Evolutionary conservation across 2,329 filamentous ascomycete species (phyloP), one percentile per base, ranked within the genome.

Genomic region (Aureobasidium uvarum): DNA sequence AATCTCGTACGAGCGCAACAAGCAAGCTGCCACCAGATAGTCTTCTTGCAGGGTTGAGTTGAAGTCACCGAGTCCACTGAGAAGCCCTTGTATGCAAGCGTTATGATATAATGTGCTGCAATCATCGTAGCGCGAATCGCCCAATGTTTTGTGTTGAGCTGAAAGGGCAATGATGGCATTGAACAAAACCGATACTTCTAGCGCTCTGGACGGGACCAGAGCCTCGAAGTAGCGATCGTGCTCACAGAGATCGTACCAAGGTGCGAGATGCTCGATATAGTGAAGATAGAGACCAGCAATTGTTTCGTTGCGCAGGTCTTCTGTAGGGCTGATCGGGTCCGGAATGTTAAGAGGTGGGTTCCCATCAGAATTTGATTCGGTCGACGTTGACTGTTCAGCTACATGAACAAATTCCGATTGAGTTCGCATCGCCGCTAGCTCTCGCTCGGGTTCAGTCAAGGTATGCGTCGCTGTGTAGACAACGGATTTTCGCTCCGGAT

Each of bases 1-100:
- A 6, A 83, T 82, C 68, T 83, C 81, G 62, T 81, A 83, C 0
- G 80, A 82, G 13, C 80, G 73, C 16, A 83, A 68, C 3, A 84
- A 70, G 68, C 81, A 83, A 1, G 80, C 79, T 3, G 81, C 76
- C 2, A 80, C 80, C 1, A 83, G 72, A 0, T 78, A 79, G 3
- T 79, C 74, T 1, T 78, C 80, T 14, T 74, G 75, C 14, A 73
- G 68, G 14, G 76, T 70, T 5, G 73, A 69, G 1, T 70, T 63
- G 16, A 75, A 73, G 1, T 71, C 69, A 2, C 74, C 69, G 0
- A 74, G 74, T 1, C 82, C 70, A 0, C 68, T 68, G n/a, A 81
- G 77, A 4, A 82, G 69, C 13, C n/a, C 51, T 11, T 39, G 8
- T n/a, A 54, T 38, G 28, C 51, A 54, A 11, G 33, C 51, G 20